Evolutionary conservation across 805 yeast genomes (phyloP).

Genomic region (Pichia paraexigua): DNA sequence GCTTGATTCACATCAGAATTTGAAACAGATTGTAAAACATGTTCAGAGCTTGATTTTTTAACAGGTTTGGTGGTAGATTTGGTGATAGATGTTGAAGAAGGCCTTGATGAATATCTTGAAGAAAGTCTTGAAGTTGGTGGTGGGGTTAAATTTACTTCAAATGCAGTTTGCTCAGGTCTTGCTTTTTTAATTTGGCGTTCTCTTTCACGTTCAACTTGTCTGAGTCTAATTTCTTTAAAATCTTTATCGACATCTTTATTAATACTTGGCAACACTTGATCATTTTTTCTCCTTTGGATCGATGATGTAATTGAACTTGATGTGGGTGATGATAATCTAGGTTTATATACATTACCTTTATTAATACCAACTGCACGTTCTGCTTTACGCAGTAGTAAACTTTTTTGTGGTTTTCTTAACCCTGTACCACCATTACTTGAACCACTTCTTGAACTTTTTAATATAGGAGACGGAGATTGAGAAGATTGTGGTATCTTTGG

Average conservation of each 20-base stretch:
- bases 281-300: not conserved
- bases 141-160: not conserved
- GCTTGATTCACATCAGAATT: not conserved
- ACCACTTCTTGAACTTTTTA: conserved; percentile 1
- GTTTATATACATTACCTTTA: conserved; percentile 1
- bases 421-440: conserved; percentile 7
- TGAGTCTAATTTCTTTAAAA: not conserved
- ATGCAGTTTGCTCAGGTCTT: conserved; percentile 8
- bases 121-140: not conserved
- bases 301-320: not conserved
- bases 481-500: not conserved
- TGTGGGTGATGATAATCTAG: not conserved
- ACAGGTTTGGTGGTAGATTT: not conserved
- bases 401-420: conserved; percentile 13
- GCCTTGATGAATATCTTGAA: not conserved
- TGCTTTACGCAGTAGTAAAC: conserved; percentile 17
- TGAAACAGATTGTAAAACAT: not conserved
- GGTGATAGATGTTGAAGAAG: too few relatives aligned
- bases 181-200: conserved; percentile 15
- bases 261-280: not conserved
- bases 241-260: not conserved
- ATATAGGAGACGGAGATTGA: not conserved
- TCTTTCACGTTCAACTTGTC: not conserved
- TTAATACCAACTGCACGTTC: conserved; percentile 14
- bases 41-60: not conserved